Percentiles rank a stretch among this genome's conserved stretches.
These are phyloP conservation scores for Zymoseptoria pseudotritici DNA, from an alignment of 2,329 filamentous ascomycete genomes.

Conservation along the genomic window DNA sequence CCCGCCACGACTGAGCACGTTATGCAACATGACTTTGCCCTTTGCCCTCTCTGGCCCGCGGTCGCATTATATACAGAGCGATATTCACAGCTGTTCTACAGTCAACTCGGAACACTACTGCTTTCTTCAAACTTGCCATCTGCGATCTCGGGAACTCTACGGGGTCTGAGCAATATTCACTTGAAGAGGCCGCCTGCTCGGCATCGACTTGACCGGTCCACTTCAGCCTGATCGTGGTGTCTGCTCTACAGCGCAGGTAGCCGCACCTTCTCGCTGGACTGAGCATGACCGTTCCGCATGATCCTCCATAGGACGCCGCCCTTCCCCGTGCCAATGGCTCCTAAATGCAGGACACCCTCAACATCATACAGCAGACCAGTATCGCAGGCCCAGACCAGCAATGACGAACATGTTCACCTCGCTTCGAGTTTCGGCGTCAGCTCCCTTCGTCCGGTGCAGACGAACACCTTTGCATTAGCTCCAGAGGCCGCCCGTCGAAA, in stretches of 20 bases:
- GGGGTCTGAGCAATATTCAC: background rate
- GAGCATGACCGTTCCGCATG: background rate
- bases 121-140: background rate
- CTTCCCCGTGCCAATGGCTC: background rate
- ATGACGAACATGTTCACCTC: background rate
- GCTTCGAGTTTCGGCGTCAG: background rate
- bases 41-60: background rate
- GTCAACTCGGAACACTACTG: background rate
- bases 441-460: background rate
- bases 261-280: background rate
- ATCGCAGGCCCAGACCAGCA: no score
- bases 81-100: background rate
- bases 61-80: background rate
- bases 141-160: background rate
- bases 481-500: background rate
- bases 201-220: background rate
- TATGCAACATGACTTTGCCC: conserved; percentile 1
- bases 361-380: background rate
- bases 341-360: background rate
- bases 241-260: background rate
- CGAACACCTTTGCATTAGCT: background rate
- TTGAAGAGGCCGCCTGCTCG: background rate
- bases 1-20: background rate
- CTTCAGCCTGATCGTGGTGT: background rate
- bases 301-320: background rate